phyloP scores from a whole-genome alignment of 257 asterid genomes.

The Ajuga chamaepitys region DNA sequence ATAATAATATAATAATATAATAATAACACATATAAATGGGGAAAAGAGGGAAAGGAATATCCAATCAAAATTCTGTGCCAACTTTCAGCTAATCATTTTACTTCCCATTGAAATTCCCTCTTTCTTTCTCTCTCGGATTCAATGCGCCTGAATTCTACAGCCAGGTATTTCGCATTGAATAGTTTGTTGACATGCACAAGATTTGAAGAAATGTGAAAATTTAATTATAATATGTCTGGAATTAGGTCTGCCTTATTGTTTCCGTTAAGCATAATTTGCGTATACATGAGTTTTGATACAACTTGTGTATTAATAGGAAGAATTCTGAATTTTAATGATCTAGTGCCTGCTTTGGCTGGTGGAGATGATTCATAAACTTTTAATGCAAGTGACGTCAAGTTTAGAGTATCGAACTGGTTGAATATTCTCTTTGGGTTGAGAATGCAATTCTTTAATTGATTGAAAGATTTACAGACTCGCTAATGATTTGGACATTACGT shows the following conservation, averaged over 20 bases:
- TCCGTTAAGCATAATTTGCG: background rate
- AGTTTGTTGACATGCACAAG: constrained; percentile 3
- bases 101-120: background rate
- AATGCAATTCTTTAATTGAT: background rate
- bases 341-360: background rate
- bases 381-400: constrained; percentile 8
- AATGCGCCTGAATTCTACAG: constrained; percentile 10
- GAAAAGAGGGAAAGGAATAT: background rate
- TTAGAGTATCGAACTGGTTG: background rate
- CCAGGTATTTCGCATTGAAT: constrained; percentile 22
- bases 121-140: constrained; percentile 11
- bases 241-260: constrained; percentile 6
- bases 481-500: background rate
- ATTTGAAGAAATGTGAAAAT: background rate
- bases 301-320: constrained; percentile 7
- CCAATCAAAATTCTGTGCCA: constrained; percentile 23
- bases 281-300: background rate
- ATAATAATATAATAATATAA: too few species aligned
- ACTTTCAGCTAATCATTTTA: constrained; percentile 13
- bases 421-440: background rate
- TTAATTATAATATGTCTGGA: background rate
- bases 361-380: constrained; percentile 4
- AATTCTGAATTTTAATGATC: background rate
- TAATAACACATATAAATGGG: too few species aligned
- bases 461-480: background rate